A percentile compares a stretch with the other conserved stretches of the same genome.
Evolutionary conservation across 371 early-diverging fungal species (phyloP).

Genomic region (Mortierella sp.): DNA sequence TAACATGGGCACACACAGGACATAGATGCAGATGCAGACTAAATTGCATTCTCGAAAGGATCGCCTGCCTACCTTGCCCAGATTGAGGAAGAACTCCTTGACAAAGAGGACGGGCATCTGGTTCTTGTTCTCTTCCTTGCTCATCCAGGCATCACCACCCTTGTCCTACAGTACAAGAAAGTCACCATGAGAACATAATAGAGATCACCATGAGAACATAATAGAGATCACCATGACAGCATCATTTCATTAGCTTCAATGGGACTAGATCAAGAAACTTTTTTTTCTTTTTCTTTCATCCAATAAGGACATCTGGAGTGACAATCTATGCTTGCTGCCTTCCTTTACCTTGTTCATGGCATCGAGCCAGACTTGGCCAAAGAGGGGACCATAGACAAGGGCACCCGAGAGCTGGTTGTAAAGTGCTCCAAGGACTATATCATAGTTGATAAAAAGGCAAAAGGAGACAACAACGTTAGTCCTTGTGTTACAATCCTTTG

Average conservation of each 20-base stretch:
- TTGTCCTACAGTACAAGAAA: constrained; percentile 32
- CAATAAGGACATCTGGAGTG: too few species aligned
- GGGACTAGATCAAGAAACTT: too few species aligned
- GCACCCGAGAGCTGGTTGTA: constrained; percentile 47
- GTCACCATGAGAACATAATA: neutral
- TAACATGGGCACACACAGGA: too few species aligned
- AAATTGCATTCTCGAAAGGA: too few species aligned
- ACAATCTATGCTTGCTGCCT: too few species aligned
- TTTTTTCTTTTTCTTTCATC: too few species aligned
- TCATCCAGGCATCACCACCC: constrained; percentile 35
- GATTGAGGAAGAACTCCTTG: constrained; percentile 45
- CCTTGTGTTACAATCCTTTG: neutral
- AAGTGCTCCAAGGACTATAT: constrained; percentile 42
- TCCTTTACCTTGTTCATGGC: constrained; percentile 57
- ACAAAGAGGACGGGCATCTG: constrained; percentile 15
- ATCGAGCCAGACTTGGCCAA: constrained; percentile 49
- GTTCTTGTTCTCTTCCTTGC: constrained; percentile 1
- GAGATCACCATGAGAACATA: neutral
- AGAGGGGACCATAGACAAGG: constrained; percentile 52
- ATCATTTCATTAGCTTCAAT: too few species aligned
- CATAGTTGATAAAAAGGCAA: neutral
- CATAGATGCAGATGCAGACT: too few species aligned
- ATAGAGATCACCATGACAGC: too few species aligned
- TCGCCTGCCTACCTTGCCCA: constrained; percentile 31
- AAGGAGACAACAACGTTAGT: neutral